Conservation (phyloP, 352 stramenopile genomes). For the Pythium folliculosum region DNA sequence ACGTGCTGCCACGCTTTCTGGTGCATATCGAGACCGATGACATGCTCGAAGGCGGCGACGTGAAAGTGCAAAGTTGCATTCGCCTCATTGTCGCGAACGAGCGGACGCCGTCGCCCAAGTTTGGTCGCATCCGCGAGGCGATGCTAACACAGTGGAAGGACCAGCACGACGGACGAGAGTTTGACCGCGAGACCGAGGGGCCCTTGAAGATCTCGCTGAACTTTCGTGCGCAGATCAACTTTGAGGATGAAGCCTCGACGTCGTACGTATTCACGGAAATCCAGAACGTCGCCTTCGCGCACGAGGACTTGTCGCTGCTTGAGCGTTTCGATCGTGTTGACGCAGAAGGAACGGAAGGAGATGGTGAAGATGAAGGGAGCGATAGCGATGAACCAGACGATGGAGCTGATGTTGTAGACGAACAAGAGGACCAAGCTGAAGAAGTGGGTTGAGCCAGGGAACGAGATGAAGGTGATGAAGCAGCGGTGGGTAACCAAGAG, state of each 20-base stretch:
- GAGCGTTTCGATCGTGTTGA: background rate
- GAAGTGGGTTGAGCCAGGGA: too few species aligned
- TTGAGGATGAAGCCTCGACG: constrained; percentile 12
- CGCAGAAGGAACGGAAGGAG: background rate
- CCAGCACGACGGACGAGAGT: background rate
- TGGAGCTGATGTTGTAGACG: background rate
- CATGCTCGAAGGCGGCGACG: constrained; percentile 1
- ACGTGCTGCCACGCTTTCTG: constrained; percentile 11
- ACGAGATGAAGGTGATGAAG: background rate
- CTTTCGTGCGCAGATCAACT: constrained; percentile 9
- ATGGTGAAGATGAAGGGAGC: background rate
- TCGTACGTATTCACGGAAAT: constrained; percentile 19
- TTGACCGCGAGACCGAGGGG: constrained; percentile 9
- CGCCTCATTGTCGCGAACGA: constrained; percentile 22
- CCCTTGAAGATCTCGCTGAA: constrained; percentile 19
- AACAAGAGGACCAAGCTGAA: background rate
- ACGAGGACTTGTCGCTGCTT: constrained; percentile 11
- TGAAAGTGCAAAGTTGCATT: constrained; percentile 12
- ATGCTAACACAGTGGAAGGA: constrained; percentile 7
- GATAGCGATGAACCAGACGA: constrained; percentile 1
- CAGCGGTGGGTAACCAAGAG: background rate
- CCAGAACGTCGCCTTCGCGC: constrained; percentile 17
- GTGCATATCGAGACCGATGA: constrained; percentile 8
- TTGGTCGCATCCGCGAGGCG: background rate
- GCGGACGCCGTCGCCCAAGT: constrained; percentile 11